These are phyloP conservation scores for Fomitopsis schrenkii DNA, from an alignment of 1,284 basidiomycete species.

Conservation along the genomic window DNA sequence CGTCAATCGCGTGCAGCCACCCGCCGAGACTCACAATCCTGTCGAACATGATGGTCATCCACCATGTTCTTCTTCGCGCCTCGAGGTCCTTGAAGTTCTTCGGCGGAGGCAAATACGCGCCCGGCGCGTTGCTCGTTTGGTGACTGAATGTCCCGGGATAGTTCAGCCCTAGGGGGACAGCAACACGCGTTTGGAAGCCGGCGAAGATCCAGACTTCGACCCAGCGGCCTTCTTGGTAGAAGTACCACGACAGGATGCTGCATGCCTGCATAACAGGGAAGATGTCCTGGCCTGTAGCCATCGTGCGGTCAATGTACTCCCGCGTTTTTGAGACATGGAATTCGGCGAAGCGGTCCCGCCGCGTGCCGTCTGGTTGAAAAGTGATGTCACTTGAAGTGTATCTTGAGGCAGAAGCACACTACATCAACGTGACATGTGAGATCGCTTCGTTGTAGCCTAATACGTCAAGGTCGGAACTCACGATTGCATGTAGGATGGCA, in stretches of 20 bases:
- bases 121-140: slow-evolving; percentile 60
- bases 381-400: slow-evolving; percentile 71
- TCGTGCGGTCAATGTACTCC: slow-evolving; percentile 77
- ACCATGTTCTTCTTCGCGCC: slow-evolving; percentile 76
- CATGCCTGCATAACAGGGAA: slow-evolving; percentile 83
- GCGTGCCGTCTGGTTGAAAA: slow-evolving; percentile 64
- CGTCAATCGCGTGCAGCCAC: slow-evolving; percentile 82
- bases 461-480: slow-evolving; percentile 17
- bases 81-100: slow-evolving; percentile 71
- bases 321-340: slow-evolving; percentile 82
- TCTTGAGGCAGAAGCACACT: slow-evolving; percentile 82
- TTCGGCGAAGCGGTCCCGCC: slow-evolving; percentile 77
- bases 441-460: no score
- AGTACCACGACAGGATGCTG: slow-evolving; percentile 81
- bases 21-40: slow-evolving; percentile 82
- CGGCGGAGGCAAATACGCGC: slow-evolving; percentile 75
- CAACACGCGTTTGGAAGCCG: slow-evolving; percentile 81
- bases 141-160: slow-evolving; percentile 72
- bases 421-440: not conserved
- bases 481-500: slow-evolving; percentile 80
- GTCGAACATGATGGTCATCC: slow-evolving; percentile 84
- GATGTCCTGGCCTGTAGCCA: slow-evolving; percentile 80
- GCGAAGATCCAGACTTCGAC: slow-evolving; percentile 89
- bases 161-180: slow-evolving; percentile 75
- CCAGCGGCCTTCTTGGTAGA: slow-evolving; percentile 84